Base-by-base conservation (phyloP, 1,284 basidiomycete genomes). In the Apiotrichum veenhuisii region DNA sequence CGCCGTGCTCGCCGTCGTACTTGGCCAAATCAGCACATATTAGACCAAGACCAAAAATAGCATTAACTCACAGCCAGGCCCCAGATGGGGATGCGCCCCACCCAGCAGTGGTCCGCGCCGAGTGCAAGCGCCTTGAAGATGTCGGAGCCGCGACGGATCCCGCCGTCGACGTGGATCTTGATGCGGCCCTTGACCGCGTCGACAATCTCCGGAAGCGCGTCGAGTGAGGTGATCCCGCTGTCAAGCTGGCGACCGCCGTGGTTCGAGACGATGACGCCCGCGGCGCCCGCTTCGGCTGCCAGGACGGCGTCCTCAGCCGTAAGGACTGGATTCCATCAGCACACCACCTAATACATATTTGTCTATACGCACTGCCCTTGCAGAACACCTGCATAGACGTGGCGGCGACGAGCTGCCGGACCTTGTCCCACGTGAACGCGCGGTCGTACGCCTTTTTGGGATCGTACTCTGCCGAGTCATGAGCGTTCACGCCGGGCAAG, bases 211-310 rank as follows among this genome's bases (percentile, higher is more conserved):
- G 62, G 58, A 11, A 71, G 58, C 1, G 64, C 66, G 42, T 68
- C 64, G 36, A 71, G 41, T 0, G 68, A 62, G 12, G 61, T 50
- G 8, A 57, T 50, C 2, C 64, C 62, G 30, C 67, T 65, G 55
- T 76, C 72, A 20, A 74, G 58, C 56, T 74, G 72, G 11, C 72
- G 56, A 1, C 69, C 70, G 15, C 70, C 71, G 42, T 68, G 66
- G 47, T 71, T 71, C 15, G 62, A 65, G 11, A 75, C 57, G 3
- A 65, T 59, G 38, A 70, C 57, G 14, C 71, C 73, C 20, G 47
- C 40, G 8, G 63, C 64, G 0, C 71, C 72, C 2, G 57, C 20
- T 36, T 73, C 63, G 30, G 64, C 61, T 0, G 71, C 71, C 20
- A 62, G 47, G 12, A 69, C 37, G 1, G 70, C 71, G 47, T 70